Evolutionary conservation across 129 eudicot genomes (phyloP).

Genomic region (Glebionis coronaria): DNA sequence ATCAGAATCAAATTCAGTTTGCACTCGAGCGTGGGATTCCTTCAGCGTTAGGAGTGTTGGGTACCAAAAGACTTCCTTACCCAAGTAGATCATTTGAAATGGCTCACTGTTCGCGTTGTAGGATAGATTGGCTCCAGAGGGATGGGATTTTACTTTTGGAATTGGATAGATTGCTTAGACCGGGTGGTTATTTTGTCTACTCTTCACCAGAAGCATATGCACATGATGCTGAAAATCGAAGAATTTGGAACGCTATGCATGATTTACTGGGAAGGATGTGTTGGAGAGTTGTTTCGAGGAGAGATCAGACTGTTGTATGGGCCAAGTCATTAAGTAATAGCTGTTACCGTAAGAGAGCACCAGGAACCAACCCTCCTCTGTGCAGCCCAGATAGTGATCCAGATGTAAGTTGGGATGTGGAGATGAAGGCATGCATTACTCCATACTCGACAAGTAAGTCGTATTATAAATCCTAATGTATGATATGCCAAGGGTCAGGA

Average conservation of each 20-base stretch:
- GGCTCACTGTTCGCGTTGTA: conserved; percentile 89
- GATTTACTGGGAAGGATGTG: conserved; percentile 82
- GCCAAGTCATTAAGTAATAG: conserved; percentile 78
- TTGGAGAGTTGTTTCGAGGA: conserved; percentile 88
- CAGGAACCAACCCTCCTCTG: conserved; percentile 58
- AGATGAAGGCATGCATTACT: conserved; percentile 79
- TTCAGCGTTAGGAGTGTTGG: conserved; percentile 75
- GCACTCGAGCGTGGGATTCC: conserved; percentile 89
- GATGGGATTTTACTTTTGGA: conserved; percentile 80
- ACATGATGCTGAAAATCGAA: conserved; percentile 74
- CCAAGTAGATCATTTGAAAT: conserved; percentile 87
- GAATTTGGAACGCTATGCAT: conserved; percentile 77
- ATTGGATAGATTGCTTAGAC: conserved; percentile 79
- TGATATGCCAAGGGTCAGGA: not conserved
- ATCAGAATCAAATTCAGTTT: conserved; percentile 88
- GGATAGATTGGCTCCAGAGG: conserved; percentile 93
- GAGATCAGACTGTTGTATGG: conserved; percentile 89
- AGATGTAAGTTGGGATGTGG: conserved; percentile 76
- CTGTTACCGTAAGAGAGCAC: conserved; percentile 62
- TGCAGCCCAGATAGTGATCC: conserved; percentile 71
- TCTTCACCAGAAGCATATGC: conserved; percentile 97
- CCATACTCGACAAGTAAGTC: conserved; percentile 76
- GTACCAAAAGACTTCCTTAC: conserved; percentile 80
- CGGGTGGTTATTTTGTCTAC: conserved; percentile 88
- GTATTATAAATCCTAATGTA: not conserved